A percentile compares a stretch with the other conserved stretches of the same genome.
Evolutionary conservation across 2,329 filamentous ascomycete species (phyloP).

Genomic region (Fusarium sp.): DNA sequence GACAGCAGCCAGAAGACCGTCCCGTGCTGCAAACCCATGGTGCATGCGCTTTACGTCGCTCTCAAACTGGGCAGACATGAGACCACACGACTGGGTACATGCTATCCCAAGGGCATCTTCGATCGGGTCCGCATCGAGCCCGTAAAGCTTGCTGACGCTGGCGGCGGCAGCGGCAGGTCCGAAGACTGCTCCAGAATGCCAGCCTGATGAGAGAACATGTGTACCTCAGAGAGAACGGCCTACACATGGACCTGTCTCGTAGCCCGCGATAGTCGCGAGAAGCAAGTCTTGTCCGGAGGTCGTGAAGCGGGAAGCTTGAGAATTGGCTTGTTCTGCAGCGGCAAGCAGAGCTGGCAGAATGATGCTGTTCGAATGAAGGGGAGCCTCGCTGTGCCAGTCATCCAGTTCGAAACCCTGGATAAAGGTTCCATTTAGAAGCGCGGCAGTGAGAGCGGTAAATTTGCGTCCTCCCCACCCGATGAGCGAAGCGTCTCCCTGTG

Average conservation of each 20-base stretch:
- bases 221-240: neutral
- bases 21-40: neutral
- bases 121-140: neutral
- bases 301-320: neutral
- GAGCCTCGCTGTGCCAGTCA: constrained; percentile 2
- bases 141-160: neutral
- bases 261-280: neutral
- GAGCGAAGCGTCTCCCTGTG: neutral
- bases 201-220: constrained; percentile 1
- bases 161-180: neutral
- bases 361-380: constrained; percentile 1
- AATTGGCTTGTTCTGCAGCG: neutral
- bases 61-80: constrained; percentile 1
- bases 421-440: neutral
- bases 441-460: neutral
- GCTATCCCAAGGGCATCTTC: constrained; percentile 2
- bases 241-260: neutral
- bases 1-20: neutral
- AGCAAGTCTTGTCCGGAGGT: neutral
- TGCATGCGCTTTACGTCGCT: constrained; percentile 7
- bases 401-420: constrained; percentile 5
- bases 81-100: neutral
- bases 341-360: neutral
- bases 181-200: constrained; percentile 5
- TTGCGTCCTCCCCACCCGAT: neutral